Base-by-base conservation (phyloP, 1,284 basidiomycete species). In the Cryptococcus sp. region DNA sequence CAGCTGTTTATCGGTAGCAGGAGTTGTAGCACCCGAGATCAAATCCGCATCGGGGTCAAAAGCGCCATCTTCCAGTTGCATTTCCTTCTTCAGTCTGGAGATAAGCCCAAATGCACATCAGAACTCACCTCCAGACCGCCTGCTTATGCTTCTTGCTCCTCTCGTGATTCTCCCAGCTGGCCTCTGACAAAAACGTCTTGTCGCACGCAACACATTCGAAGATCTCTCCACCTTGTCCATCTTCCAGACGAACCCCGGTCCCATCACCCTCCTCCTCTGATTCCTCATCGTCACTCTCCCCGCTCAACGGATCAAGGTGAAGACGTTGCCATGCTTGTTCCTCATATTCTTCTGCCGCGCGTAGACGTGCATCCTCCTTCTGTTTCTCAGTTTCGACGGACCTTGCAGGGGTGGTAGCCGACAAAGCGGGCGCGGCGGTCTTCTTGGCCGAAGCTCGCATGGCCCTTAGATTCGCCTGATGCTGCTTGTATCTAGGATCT, bases 201-300 rank as follows among this genome's bases (percentile, higher is more conserved):
- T 83, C 81, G 68, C 96, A 99, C 2, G 87, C 94, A n/a, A 98
- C 86, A 66, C 96, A 99, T 70, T 97, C 92, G 82, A 89, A 93
- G 4, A 61, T 55, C 51, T 68, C 61, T 2, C 61, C 61, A 7
- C 64, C 71, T 2, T 54, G 50, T 1, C 60, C 67, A 48, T 66
- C 64, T 14, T 67, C 66, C 44, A 59, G 44, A 11, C 63, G 52
- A n/a, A 66, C 60, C 1, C 62, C 68, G 2, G 59, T 67, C 1
- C 62, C 66, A 41, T 68, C 69, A 21, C 62, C 63, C 37, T 64
- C 57, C 21, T 54, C 57, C 24, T 67, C 59, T 14, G 51, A 55
- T 3, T 70, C 70, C 19, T 73, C 72, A 57, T 86, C 85, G 25
- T 65, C 65, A 45, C 54, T 65, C 39, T 85, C 85, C 1, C 79